Evolutionary conservation across 2,329 filamentous ascomycete species (phyloP).

Genomic region (Aureobasidium sp.): DNA sequence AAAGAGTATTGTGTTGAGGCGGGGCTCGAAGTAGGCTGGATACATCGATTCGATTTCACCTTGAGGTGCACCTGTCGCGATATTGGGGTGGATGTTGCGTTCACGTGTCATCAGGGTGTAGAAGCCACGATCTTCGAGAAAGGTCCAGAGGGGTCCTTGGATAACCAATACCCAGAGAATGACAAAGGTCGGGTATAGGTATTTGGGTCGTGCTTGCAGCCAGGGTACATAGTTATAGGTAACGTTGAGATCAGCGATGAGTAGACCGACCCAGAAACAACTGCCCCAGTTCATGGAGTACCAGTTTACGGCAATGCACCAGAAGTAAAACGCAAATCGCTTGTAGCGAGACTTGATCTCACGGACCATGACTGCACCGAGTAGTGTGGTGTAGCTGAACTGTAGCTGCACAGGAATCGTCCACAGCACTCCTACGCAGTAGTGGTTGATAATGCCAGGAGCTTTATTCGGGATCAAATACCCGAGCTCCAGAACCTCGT

Average conservation of each 20-base stretch:
- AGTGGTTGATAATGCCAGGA: constrained; percentile 40
- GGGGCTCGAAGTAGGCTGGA: constrained; percentile 36
- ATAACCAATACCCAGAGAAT: constrained; percentile 17
- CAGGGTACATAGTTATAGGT: constrained; percentile 36
- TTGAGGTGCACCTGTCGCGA: constrained; percentile 29
- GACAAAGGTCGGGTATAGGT: constrained; percentile 31
- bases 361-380: constrained; percentile 35
- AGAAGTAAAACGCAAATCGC: constrained; percentile 36
- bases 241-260: constrained; percentile 40
- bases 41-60: constrained; percentile 30
- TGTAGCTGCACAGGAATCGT: constrained; percentile 42
- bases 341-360: constrained; percentile 40
- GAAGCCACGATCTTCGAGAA: constrained; percentile 29
- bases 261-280: constrained; percentile 37
- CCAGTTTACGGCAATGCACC: constrained; percentile 38
- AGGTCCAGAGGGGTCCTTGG: constrained; percentile 25
- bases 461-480: constrained; percentile 41
- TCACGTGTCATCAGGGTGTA: constrained; percentile 34
- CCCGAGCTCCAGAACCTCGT: constrained; percentile 36
- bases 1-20: constrained; percentile 36
- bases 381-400: constrained; percentile 36
- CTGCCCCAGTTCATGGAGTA: constrained; percentile 39
- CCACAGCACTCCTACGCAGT: constrained; percentile 43
- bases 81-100: constrained; percentile 36
- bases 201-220: constrained; percentile 26